Evolutionary conservation across 139 green algal genomes (phyloP).

Genomic region (Chlorella sp.): DNA sequence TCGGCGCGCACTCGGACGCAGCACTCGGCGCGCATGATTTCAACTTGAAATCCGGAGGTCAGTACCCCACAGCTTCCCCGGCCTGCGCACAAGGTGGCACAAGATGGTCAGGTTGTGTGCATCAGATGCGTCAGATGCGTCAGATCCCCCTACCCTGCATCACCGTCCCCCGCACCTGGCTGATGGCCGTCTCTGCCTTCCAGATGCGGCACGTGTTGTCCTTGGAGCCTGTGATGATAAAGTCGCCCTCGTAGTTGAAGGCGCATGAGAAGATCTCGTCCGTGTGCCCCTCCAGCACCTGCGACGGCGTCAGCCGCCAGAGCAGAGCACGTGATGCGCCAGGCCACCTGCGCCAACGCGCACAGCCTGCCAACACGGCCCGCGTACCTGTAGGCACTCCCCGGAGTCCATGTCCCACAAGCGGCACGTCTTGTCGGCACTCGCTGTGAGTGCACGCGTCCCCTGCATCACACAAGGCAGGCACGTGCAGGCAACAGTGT

Average conservation of each 20-base stretch:
- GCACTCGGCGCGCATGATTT: background rate
- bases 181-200: constrained; percentile 32
- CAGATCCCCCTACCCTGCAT: background rate
- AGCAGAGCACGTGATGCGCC: background rate
- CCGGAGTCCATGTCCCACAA: constrained; percentile 43
- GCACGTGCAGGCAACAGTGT: too few species aligned
- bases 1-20: background rate
- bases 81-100: too few species aligned
- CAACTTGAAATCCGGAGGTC: too few species aligned
- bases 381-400: constrained; percentile 48
- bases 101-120: background rate
- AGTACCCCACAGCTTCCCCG: background rate
- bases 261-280: constrained; percentile 73
- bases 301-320: constrained; percentile 11
- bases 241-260: constrained; percentile 76
- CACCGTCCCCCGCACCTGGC: constrained; percentile 3
- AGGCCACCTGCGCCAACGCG: background rate
- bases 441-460: constrained; percentile 52
- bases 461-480: too few species aligned
- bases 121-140: background rate
- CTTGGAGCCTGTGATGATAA: constrained; percentile 55
- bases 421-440: constrained; percentile 48
- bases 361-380: too few species aligned
- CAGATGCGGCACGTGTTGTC: constrained; percentile 76
- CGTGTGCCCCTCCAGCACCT: constrained; percentile 62